Base-by-base conservation (phyloP, 129 eudicot genomes). In the Artemisia tridentata region DNA sequence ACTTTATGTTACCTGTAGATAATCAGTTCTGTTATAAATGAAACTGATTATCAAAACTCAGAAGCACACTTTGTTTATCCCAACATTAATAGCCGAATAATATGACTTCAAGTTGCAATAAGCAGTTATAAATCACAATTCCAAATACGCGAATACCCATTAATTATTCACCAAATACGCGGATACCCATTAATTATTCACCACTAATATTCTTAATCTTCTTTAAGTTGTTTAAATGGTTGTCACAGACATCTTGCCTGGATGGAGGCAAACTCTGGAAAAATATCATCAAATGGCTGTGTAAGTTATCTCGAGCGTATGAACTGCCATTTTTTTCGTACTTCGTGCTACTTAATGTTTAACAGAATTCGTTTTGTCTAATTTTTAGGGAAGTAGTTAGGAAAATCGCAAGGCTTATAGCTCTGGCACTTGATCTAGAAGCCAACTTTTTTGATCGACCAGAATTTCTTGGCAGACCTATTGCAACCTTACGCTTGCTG, bases 181-280 rank as follows among this genome's bases (percentile, higher is more conserved):
- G 29, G 29, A 25, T 25, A 25, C 29, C 4, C 29, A 25, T 25
- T 25, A 25, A 27, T 27, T 27, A 27, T 27, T 27, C 31, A 27
- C 31, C 31, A 27, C 31, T 27, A 27, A 4, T 27, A 27, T 27
- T 27, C 31, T 3, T 27, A 27, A 27, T 27, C 31, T 27, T 27
- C 4, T 27, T 27, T 1, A 74, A 76, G 17, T 56, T 38, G 14
- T 67, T 74, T 75, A 58, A 51, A 23, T 62, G 59, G 11, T 52
- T 73, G 43, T 65, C 67, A 84, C 72, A 89, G 97, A 85, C 83
- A 63, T 77, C 53, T 80, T 93, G 72, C 88, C 98, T 69, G 84
- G 71, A 62, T 93, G 98, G 98, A 93, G 91, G 71, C 79, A 87
- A 57, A 87, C 88, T 15, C 89, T 93, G 98, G 97, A 87, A 89